Conservation (phyloP, 2,329 filamentous ascomycete genomes). For the Fusarium secorum region DNA sequence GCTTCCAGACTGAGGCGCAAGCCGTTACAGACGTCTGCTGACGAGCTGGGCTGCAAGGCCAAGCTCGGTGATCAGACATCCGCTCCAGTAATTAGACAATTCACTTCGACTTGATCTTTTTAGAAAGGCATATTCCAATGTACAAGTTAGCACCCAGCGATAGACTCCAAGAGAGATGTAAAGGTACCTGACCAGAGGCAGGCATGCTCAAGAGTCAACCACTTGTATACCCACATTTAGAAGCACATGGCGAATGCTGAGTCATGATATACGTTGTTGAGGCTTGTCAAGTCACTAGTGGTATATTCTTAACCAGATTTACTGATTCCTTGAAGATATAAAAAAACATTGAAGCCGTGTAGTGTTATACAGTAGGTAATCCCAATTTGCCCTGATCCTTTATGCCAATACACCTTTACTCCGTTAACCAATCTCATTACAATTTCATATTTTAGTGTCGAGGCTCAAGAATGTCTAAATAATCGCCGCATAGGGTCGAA, state of each 20-base stretch:
- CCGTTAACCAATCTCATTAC: constrained; percentile 7
- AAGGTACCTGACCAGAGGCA: not conserved
- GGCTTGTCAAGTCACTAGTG: not conserved
- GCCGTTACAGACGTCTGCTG: not conserved
- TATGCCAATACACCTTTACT: constrained; percentile 9
- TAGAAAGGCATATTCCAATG: not conserved
- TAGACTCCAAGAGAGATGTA: not conserved
- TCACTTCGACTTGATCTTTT: not conserved
- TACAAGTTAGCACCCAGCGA: not conserved
- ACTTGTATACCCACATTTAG: not conserved
- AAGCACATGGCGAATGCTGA: not conserved
- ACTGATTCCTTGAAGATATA: not conserved
- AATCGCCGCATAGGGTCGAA: constrained; percentile 6
- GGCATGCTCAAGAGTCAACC: not conserved
- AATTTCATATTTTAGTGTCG: not conserved
- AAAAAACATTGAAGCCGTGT: not conserved
- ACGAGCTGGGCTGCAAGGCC: not conserved
- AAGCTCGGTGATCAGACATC: not conserved
- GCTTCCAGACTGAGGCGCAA: not conserved
- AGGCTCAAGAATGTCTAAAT: constrained; percentile 4
- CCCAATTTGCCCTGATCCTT: not conserved
- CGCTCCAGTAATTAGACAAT: not conserved
- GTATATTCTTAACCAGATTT: not conserved
- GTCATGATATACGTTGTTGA: not conserved
- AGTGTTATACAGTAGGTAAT: not conserved